phyloP scores from a whole-genome alignment of 805 yeast genomes.

The Candida cerambycidarum region DNA sequence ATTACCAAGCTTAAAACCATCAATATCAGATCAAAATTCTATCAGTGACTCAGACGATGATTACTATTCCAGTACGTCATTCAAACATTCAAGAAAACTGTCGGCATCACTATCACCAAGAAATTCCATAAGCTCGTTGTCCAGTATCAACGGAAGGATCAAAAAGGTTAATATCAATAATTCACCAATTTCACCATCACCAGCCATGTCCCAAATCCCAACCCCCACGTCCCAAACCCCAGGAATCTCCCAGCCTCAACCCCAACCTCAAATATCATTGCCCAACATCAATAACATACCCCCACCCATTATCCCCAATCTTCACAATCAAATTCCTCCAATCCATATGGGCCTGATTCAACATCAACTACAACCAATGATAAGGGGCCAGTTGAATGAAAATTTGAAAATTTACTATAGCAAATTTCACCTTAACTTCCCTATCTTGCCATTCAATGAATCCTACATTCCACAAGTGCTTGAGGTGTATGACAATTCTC shows the following conservation, averaged over 20 bases:
- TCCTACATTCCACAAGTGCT: slow-evolving; percentile 18
- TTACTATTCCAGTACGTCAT: slow-evolving; percentile 27
- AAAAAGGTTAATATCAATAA: slow-evolving; percentile 17
- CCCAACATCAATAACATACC: slow-evolving; percentile 1
- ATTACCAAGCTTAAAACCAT: slow-evolving; percentile 30
- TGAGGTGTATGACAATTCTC: slow-evolving; percentile 19
- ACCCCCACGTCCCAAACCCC: slow-evolving; percentile 1
- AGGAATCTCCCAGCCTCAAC: neutral
- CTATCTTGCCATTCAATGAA: slow-evolving; percentile 42
- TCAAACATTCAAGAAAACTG: slow-evolving; percentile 17
- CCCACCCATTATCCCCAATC: slow-evolving; percentile 4
- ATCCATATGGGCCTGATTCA: neutral
- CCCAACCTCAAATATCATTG: neutral
- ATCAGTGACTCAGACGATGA: slow-evolving; percentile 37
- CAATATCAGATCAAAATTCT: slow-evolving; percentile 16
- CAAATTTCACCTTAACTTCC: slow-evolving; percentile 45
- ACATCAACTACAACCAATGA: slow-evolving; percentile 2
- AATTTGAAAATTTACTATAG: slow-evolving; percentile 43
- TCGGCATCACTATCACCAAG: slow-evolving; percentile 30
- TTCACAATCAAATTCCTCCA: slow-evolving; percentile 8
- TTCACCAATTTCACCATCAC: neutral
- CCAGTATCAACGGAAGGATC: slow-evolving; percentile 32
- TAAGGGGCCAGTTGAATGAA: neutral
- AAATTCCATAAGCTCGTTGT: slow-evolving; percentile 31
- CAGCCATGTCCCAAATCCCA: neutral